phyloP scores from a whole-genome alignment of 108 stramenopile species.

The Fragilaria crotonensis region DNA sequence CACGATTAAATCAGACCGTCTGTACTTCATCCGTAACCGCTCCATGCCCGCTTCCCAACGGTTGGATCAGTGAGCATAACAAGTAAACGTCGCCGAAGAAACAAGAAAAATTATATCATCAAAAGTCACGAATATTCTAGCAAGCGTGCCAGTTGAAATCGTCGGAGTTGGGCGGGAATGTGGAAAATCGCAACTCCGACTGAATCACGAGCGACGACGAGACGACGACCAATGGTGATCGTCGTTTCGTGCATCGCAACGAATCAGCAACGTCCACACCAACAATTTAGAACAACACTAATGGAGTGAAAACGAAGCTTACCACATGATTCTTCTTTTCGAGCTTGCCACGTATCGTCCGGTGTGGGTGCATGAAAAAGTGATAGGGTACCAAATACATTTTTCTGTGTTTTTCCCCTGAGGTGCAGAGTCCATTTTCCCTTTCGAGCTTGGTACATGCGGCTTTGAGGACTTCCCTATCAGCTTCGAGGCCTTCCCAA shows the following conservation, averaged over 20 bases:
- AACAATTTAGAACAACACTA: not conserved
- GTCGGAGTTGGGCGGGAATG: no score
- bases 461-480: not conserved
- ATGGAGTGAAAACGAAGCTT: not conserved
- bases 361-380: constrained; percentile 1
- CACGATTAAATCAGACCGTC: no score
- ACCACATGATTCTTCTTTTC: constrained; percentile 12
- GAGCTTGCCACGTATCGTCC: constrained; percentile 9
- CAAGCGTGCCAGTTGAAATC: no score
- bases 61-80: no score
- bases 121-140: no score
- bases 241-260: not conserved
- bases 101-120: no score
- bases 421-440: not conserved
- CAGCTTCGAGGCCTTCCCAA: not conserved
- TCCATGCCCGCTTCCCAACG: no score
- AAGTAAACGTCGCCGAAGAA: no score
- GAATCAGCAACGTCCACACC: constrained; percentile 6
- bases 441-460: not conserved
- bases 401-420: not conserved
- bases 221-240: not conserved
- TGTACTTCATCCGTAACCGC: no score
- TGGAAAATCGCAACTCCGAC: not conserved
- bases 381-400: constrained; percentile 6
- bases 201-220: not conserved